Percentiles rank a stretch among this genome's conserved stretches.
These are phyloP conservation scores for Moesziomyces sp. DNA, from an alignment of 1,284 basidiomycete genomes.

Conservation along the genomic window DNA sequence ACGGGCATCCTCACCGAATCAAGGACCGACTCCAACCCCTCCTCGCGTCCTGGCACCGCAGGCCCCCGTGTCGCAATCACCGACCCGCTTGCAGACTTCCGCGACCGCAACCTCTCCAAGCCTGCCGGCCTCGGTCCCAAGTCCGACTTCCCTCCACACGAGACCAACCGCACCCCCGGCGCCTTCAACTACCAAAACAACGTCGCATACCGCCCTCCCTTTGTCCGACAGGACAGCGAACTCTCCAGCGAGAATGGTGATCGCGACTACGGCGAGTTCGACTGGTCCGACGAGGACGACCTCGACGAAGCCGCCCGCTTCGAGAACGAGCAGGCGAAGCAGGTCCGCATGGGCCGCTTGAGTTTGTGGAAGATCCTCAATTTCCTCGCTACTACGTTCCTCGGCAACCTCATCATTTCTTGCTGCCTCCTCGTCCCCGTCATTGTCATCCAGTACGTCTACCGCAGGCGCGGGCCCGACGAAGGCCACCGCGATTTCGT, in stretches of 20 bases:
- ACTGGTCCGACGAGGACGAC: slow-evolving; percentile 64
- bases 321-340: slow-evolving; percentile 49
- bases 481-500: slow-evolving; percentile 49
- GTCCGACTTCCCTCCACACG: slow-evolving; percentile 54
- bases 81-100: slow-evolving; percentile 60
- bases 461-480: slow-evolving; percentile 39
- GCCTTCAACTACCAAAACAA: slow-evolving; percentile 33
- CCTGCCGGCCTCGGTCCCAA: slow-evolving; percentile 52
- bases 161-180: slow-evolving; percentile 37
- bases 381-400: slow-evolving; percentile 59
- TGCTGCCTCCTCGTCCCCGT: slow-evolving; percentile 52
- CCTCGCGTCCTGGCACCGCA: slow-evolving; percentile 31
- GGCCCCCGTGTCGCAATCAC: slow-evolving; percentile 56
- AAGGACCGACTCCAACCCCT: slow-evolving; percentile 9
- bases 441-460: slow-evolving; percentile 60
- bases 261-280: slow-evolving; percentile 57
- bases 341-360: slow-evolving; percentile 49
- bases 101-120: slow-evolving; percentile 48
- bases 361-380: slow-evolving; percentile 53
- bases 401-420: slow-evolving; percentile 62
- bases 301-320: slow-evolving; percentile 52
- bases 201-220: slow-evolving; percentile 29
- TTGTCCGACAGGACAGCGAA: slow-evolving; percentile 47
- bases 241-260: slow-evolving; percentile 52
- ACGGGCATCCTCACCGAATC: slow-evolving; percentile 17